Conservation (phyloP, 1,284 basidiomycete genomes). For the Leccinum pachyderme region DNA sequence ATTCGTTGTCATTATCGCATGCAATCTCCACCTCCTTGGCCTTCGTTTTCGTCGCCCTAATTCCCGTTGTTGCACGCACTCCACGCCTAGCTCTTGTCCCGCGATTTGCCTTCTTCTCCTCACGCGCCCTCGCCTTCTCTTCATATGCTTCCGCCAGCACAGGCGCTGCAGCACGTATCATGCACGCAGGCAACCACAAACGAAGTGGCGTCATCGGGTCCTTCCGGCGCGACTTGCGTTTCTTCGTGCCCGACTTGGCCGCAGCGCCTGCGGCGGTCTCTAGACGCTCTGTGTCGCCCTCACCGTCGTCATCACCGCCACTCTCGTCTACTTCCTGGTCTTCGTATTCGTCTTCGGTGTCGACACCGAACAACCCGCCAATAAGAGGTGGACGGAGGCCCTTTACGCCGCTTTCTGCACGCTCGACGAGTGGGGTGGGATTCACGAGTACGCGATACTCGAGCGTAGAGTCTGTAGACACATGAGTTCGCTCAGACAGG, state of each 20-base stretch:
- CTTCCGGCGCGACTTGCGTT: slow-evolving; percentile 37
- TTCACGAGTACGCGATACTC: slow-evolving; percentile 75
- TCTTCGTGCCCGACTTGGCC: slow-evolving; percentile 37
- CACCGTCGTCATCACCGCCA: slow-evolving; percentile 39
- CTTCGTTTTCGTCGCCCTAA: slow-evolving; percentile 1
- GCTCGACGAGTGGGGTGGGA: slow-evolving; percentile 59
- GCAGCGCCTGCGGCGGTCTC: slow-evolving; percentile 43
- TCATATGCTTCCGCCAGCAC: slow-evolving; percentile 60
- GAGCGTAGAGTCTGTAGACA: slow-evolving; percentile 63
- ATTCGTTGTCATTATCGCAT: not conserved
- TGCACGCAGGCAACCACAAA: slow-evolving; percentile 75
- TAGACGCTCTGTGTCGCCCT: slow-evolving; percentile 27
- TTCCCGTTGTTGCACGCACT: not conserved
- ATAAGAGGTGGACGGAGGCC: slow-evolving; percentile 54
- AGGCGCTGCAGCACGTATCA: slow-evolving; percentile 67
- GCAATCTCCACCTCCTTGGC: not conserved
- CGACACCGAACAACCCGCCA: slow-evolving; percentile 47
- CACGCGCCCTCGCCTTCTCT: slow-evolving; percentile 47
- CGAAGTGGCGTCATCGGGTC: slow-evolving; percentile 52
- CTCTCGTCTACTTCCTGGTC: slow-evolving; percentile 34
- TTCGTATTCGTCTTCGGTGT: slow-evolving; percentile 40
- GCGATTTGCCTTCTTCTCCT: slow-evolving; percentile 48
- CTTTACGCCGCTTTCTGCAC: slow-evolving; percentile 62
- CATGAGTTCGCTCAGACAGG: slow-evolving; percentile 47
- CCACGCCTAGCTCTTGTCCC: slow-evolving; percentile 17